phyloP scores from a whole-genome alignment of 2,329 filamentous ascomycete genomes.

The Ceratocystis cacaofunesta region DNA sequence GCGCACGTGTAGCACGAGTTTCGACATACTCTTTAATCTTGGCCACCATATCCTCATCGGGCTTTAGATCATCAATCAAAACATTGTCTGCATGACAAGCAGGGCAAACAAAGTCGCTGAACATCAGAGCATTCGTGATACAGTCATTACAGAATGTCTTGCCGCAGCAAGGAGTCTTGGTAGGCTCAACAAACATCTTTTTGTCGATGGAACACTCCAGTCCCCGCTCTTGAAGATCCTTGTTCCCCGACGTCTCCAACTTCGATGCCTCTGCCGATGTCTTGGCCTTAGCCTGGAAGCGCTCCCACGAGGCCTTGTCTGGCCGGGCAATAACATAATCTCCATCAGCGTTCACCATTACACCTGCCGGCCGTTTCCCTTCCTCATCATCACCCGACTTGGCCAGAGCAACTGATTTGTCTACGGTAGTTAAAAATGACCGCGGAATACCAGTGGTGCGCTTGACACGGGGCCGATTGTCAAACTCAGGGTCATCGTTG shows the following conservation, averaged over 20 bases:
- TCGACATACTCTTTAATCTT: constrained; percentile 61
- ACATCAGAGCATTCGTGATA: constrained; percentile 97
- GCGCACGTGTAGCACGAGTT: constrained; percentile 5
- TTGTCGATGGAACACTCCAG: constrained; percentile 93
- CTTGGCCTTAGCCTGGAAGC: constrained; percentile 90
- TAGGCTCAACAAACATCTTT: constrained; percentile 94
- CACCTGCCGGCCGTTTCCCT: constrained; percentile 63
- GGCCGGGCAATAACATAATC: constrained; percentile 94
- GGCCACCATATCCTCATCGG: constrained; percentile 62
- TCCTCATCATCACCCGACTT: constrained; percentile 67
- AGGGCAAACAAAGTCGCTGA: constrained; percentile 94
- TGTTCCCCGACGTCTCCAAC: constrained; percentile 59
- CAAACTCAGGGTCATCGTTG: constrained; percentile 94
- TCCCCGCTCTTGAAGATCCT: constrained; percentile 75
- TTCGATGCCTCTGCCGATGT: constrained; percentile 71
- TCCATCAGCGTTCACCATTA: constrained; percentile 96
- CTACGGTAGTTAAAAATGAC: constrained; percentile 88
- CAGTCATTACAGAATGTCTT: constrained; percentile 99
- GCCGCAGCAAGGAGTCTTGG: constrained; percentile 96
- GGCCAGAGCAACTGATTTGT: constrained; percentile 65
- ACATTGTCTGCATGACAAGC: constrained; percentile 82
- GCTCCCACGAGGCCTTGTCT: constrained; percentile 90
- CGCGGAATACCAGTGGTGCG: constrained; percentile 92
- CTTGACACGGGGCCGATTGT: constrained; percentile 85
- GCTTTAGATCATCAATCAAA: constrained; percentile 76